Percentiles rank a stretch among this genome's conserved stretches.
Evolutionary conservation across 208 protist genomes (phyloP).

Genomic region (Wallacemonas sp.): DNA sequence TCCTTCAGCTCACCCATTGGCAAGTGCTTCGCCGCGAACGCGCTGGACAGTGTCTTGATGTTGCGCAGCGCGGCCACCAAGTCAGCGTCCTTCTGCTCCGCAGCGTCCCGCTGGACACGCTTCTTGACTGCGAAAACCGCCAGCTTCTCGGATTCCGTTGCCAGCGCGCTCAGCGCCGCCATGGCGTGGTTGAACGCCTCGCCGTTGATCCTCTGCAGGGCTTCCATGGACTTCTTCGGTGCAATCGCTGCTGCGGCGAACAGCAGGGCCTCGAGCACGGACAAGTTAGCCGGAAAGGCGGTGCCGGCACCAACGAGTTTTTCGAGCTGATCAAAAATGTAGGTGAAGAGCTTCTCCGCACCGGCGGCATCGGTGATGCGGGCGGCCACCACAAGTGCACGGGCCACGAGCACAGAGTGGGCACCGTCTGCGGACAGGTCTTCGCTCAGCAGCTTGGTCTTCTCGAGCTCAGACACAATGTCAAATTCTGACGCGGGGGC

Average conservation of each 20-base stretch:
- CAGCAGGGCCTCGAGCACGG: slow-evolving; percentile 72
- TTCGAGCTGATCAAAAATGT: slow-evolving; percentile 31
- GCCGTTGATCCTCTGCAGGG: slow-evolving; percentile 67
- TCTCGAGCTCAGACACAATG: slow-evolving; percentile 45
- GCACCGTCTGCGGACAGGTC: slow-evolving; percentile 20
- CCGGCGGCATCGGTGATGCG: slow-evolving; percentile 54
- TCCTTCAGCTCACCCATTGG: slow-evolving; percentile 61
- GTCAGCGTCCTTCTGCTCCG: slow-evolving; percentile 47
- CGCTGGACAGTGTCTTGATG: slow-evolving; percentile 51
- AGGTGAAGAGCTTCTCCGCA: slow-evolving; percentile 50
- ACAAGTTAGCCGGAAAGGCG: slow-evolving; percentile 47
- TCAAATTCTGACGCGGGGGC: slow-evolving; percentile 35
- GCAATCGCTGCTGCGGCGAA: slow-evolving; percentile 58
- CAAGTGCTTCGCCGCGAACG: slow-evolving; percentile 64
- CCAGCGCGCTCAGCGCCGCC: slow-evolving; percentile 22
- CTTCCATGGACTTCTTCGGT: slow-evolving; percentile 51
- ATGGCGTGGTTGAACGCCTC: slow-evolving; percentile 53
- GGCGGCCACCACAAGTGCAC: slow-evolving; percentile 54
- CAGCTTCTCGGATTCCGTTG: slow-evolving; percentile 13
- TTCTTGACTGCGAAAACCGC: slow-evolving; percentile 54
- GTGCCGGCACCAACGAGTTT: slow-evolving; percentile 19
- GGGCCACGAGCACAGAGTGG: slow-evolving; percentile 40
- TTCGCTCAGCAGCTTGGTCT: slow-evolving; percentile 37
- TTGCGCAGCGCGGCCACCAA: slow-evolving; percentile 57
- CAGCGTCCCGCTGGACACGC: slow-evolving; percentile 26